These are phyloP conservation scores for Saccharum hybrid DNA, from an alignment of 202 grass and related monocot species.

Conservation along the genomic window DNA sequence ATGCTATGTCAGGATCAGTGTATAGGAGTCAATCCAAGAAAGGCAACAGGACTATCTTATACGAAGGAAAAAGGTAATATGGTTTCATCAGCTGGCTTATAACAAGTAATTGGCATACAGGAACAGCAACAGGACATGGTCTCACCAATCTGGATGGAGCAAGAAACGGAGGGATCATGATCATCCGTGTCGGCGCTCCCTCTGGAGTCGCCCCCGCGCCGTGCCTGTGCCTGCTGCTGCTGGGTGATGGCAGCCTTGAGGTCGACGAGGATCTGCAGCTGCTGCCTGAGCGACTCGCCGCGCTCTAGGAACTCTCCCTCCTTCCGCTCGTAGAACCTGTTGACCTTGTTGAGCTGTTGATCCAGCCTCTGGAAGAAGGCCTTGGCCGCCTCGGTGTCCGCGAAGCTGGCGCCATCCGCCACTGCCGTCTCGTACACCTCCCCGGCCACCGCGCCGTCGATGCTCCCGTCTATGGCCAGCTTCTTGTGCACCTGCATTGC, in stretches of 20 bases:
- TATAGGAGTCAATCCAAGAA: not conserved
- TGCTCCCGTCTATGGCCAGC: constrained; percentile 32
- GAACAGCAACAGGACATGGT: not conserved
- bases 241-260: constrained; percentile 63
- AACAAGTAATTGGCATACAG: not conserved
- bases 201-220: not conserved
- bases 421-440: constrained; percentile 68
- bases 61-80: not conserved
- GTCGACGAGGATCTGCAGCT: constrained; percentile 86
- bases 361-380: constrained; percentile 69
- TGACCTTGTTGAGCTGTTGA: constrained; percentile 87
- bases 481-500: constrained; percentile 70
- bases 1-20: constrained; percentile 2
- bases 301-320: constrained; percentile 81
- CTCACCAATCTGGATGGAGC: constrained; percentile 64
- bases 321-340: constrained; percentile 81
- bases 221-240: constrained; percentile 47
- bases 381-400: constrained; percentile 45
- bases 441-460: constrained; percentile 22
- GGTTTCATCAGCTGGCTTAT: constrained; percentile 15
- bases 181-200: constrained; percentile 55
- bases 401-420: constrained; percentile 29
- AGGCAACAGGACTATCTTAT: not conserved
- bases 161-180: constrained; percentile 70
- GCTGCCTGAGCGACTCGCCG: constrained; percentile 65